These are phyloP conservation scores for Punica granatum DNA, from an alignment of 345 rosid genomes.

Conservation along the genomic window DNA sequence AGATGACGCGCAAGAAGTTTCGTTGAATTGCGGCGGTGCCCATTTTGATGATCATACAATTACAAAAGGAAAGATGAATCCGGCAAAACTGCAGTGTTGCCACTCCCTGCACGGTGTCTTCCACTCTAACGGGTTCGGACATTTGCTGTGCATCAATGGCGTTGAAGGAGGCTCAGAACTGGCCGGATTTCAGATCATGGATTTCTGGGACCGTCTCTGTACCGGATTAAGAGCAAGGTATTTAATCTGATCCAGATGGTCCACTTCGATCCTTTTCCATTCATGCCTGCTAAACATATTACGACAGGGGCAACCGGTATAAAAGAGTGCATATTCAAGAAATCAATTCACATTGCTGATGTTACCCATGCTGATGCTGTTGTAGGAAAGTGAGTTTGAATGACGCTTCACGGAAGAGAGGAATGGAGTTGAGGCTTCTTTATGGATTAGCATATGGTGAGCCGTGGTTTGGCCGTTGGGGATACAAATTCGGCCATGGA, in stretches of 20 bases:
- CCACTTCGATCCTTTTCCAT: too few species aligned
- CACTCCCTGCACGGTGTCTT: constrained; percentile 76
- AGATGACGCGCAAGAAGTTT: constrained; percentile 28
- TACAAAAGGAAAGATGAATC: constrained; percentile 31
- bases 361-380: neutral
- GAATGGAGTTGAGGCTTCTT: constrained; percentile 75
- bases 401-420: constrained; percentile 57
- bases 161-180: constrained; percentile 59
- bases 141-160: constrained; percentile 68
- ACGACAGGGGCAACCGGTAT: too few species aligned
- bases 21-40: constrained; percentile 30
- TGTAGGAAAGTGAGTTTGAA: constrained; percentile 76
- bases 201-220: constrained; percentile 88
- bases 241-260: neutral
- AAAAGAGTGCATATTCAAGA: too few species aligned
- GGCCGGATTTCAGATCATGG: constrained; percentile 70
- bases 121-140: constrained; percentile 88
- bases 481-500: constrained; percentile 68
- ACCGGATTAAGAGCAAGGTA: constrained; percentile 71
- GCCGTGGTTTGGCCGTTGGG: constrained; percentile 89
- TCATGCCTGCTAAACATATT: too few species aligned
- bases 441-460: constrained; percentile 61
- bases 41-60: constrained; percentile 8
- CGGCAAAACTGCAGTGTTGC: constrained; percentile 19
- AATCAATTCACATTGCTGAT: neutral